Base-by-base conservation (phyloP, 345 rosid species). In the Pistacia atlantica region DNA sequence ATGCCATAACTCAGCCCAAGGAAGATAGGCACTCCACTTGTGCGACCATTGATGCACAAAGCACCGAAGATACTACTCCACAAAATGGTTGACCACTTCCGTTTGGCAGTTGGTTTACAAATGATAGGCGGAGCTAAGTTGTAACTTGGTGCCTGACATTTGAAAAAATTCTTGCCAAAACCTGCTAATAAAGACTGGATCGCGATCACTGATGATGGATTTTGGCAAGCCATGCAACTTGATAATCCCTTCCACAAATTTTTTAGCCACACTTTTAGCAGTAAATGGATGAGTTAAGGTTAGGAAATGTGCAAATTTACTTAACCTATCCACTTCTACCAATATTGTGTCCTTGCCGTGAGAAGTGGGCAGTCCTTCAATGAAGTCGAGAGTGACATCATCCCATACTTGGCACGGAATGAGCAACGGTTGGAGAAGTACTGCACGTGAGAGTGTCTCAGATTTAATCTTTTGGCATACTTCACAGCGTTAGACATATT, bases 311-410 rank as follows among this genome's bases (percentile, higher is more conserved):
- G 3, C 31, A 52, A 0, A 4, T 22, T 1, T 46, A 31, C 33
- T 31, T 31, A 31, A 31, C 33, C 3, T 31, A 3, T 31, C 33
- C 2, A 31, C 25, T 31, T 1, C 33, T 31, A 31, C 33, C 33
- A 31, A 31, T 31, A 31, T 31, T 31, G 2, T 31, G 33, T 31
- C 33, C 33, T 31, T 31, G 33, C 1, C 33, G 2, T 31, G 33
- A 2, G 33, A 31, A 1, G 2, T 31, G 33, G 33, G 78, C 1
- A 65, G 20, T 1, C 46, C 62, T 62, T 31, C 59, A 2, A 65
- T 52, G n/a, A 75, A 75, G 18, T 75, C 72, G n/a, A 76, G 46
- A 2, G 46, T 14, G 7, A 68, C 58, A 6, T 75, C 72, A 0
- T 75, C 55, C 78, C 65, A 75, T 13, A 75, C 10, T 3, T 67